A percentile compares a stretch with the other conserved stretches of the same genome.
Conservation (phyloP, 768 basidiomycete genomes). For the Rhodosporidiobolus sp. region DNA sequence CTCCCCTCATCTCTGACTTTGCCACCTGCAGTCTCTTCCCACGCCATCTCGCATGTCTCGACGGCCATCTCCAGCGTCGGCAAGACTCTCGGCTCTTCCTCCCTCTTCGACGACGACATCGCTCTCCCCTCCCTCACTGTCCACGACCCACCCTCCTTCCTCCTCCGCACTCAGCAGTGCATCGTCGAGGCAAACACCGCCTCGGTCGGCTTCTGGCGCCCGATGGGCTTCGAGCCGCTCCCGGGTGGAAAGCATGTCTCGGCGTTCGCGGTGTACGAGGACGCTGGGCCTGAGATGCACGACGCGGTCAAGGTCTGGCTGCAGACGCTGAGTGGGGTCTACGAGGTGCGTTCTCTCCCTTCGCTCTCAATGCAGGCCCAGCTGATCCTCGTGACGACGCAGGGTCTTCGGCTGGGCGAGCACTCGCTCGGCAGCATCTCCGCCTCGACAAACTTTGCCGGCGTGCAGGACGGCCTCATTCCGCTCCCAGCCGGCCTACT, state of each 20-base stretch:
- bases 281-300: slow-evolving; percentile 5
- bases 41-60: slow-evolving; percentile 5
- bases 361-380: accelerated
- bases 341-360: slow-evolving; percentile 13
- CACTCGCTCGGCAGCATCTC: neutral
- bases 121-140: neutral
- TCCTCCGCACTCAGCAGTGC: slow-evolving; percentile 30
- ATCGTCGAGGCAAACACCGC: slow-evolving; percentile 11
- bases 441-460: neutral
- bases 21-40: slow-evolving; percentile 3
- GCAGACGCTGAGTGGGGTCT: neutral
- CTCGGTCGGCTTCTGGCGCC: slow-evolving; percentile 32
- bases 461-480: slow-evolving; percentile 24
- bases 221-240: slow-evolving; percentile 39
- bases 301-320: slow-evolving; percentile 20
- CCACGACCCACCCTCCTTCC: neutral
- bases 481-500: slow-evolving; percentile 15
- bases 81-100: slow-evolving; percentile 3
- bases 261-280: slow-evolving; percentile 33
- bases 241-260: slow-evolving; percentile 26
- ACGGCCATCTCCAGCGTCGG: neutral
- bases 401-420: slow-evolving; percentile 31
- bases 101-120: slow-evolving; percentile 28
- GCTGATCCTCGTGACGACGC: neutral
- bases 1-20: neutral